Percentiles rank a stretch among this genome's conserved stretches.
phyloP scores from a whole-genome alignment of 2,329 filamentous ascomycete genomes.

The Colletotrichum sp. region DNA sequence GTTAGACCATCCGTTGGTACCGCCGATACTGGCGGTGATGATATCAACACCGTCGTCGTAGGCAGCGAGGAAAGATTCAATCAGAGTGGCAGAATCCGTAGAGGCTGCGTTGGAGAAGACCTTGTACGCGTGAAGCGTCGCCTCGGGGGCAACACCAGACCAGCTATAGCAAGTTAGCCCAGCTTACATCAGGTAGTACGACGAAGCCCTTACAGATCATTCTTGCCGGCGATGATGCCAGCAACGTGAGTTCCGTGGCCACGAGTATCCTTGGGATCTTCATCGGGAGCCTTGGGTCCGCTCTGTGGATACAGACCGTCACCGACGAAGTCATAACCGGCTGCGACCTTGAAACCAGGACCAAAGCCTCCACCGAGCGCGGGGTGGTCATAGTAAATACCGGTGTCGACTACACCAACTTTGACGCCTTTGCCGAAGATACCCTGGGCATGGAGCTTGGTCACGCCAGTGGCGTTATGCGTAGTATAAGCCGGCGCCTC shows the following conservation, averaged over 20 bases:
- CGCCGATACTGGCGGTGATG: constrained; percentile 40
- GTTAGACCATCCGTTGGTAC: constrained; percentile 31
- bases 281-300: constrained; percentile 31
- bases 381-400: constrained; percentile 43
- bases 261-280: constrained; percentile 28
- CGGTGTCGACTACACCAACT: constrained; percentile 45
- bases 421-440: constrained; percentile 42
- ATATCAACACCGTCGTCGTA: constrained; percentile 37
- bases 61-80: constrained; percentile 39
- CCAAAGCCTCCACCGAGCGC: constrained; percentile 26
- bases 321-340: constrained; percentile 30
- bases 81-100: constrained; percentile 41
- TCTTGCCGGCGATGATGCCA: constrained; percentile 34
- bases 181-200: too few species aligned
- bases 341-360: constrained; percentile 24
- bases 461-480: constrained; percentile 43
- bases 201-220: constrained; percentile 4
- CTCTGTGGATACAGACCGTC: constrained; percentile 19
- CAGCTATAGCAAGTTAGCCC: constrained; percentile 16
- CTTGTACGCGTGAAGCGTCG: constrained; percentile 31
- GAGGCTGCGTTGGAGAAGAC: constrained; percentile 28
- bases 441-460: constrained; percentile 39
- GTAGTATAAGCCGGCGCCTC: constrained; percentile 29
- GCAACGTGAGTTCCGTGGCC: constrained; percentile 35
- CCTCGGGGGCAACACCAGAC: constrained; percentile 34